phyloP scores from a whole-genome alignment of 2,329 filamentous ascomycete genomes.

The Triangularia setosa region DNA sequence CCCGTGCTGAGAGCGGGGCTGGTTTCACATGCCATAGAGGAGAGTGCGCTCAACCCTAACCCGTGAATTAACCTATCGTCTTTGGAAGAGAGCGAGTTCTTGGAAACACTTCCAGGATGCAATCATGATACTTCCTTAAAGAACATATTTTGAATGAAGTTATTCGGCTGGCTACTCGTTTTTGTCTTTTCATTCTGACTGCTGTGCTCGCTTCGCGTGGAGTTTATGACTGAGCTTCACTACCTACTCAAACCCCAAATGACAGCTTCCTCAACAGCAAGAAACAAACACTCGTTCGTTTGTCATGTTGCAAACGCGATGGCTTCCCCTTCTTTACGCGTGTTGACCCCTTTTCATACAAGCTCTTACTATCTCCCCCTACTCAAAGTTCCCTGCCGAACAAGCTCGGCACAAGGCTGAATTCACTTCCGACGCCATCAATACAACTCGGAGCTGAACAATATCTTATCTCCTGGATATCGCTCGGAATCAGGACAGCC shows the following conservation, averaged over 20 bases:
- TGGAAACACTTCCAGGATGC: background rate
- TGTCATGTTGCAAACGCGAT: background rate
- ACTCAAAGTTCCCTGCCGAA: background rate
- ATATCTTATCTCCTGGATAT: background rate
- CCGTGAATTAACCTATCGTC: background rate
- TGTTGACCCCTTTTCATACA: background rate
- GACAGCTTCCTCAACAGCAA: background rate
- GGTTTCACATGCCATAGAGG: background rate
- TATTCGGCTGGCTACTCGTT: background rate
- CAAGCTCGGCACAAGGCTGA: background rate
- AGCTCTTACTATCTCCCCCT: background rate
- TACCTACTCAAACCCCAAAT: background rate
- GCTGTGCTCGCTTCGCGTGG: background rate
- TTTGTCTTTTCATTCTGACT: background rate
- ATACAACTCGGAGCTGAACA: background rate
- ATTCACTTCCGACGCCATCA: background rate
- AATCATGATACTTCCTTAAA: background rate
- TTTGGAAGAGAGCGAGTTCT: background rate
- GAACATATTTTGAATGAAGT: too few relatives aligned
- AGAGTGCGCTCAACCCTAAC: slow-evolving; percentile 24
- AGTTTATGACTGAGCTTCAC: background rate
- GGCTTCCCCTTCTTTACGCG: background rate
- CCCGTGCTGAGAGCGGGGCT: slow-evolving; percentile 7
- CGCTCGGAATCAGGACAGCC: background rate
- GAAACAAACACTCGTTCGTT: background rate